phyloP scores from a whole-genome alignment of 495 filamentous ascomycete genomes.

The Aspergillus diversus region DNA sequence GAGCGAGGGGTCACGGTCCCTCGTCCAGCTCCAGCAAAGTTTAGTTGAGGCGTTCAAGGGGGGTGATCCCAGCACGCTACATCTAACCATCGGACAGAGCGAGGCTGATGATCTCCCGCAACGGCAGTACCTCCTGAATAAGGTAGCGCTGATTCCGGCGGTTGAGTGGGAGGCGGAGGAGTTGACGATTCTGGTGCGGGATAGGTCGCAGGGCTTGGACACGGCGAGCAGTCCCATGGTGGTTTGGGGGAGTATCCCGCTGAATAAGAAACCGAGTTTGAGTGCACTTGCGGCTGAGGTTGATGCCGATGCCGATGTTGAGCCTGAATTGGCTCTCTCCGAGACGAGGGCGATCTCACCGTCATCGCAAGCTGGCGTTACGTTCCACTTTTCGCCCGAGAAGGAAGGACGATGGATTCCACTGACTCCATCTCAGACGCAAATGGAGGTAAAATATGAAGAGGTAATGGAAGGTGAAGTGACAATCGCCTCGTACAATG shows the following conservation, averaged over 20 bases:
- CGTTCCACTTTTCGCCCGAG: not conserved
- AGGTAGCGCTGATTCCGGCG: not conserved
- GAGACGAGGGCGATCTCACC: not conserved
- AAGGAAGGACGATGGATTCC: slow-evolving; percentile 1
- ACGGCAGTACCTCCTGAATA: slow-evolving; percentile 4
- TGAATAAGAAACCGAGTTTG: not conserved
- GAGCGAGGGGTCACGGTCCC: not conserved
- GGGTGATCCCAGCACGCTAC: not conserved
- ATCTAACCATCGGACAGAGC: slow-evolving; percentile 1
- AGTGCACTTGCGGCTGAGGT: not conserved
- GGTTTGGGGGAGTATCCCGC: not conserved
- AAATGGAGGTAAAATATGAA: no score
- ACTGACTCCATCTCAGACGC: not conserved
- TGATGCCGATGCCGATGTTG: not conserved
- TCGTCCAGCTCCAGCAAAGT: not conserved
- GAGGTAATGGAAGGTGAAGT: not conserved
- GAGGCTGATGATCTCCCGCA: not conserved
- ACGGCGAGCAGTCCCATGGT: not conserved
- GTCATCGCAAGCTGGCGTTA: not conserved
- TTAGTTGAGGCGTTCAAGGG: not conserved
- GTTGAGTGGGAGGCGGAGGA: not conserved
- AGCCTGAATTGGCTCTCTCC: not conserved
- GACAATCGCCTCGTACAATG: slow-evolving; percentile 3
- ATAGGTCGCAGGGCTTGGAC: not conserved
- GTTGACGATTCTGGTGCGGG: not conserved